Evolutionary conservation across 2,329 filamentous ascomycete species (phyloP).

Genomic region (Trichophyton rubrum): DNA sequence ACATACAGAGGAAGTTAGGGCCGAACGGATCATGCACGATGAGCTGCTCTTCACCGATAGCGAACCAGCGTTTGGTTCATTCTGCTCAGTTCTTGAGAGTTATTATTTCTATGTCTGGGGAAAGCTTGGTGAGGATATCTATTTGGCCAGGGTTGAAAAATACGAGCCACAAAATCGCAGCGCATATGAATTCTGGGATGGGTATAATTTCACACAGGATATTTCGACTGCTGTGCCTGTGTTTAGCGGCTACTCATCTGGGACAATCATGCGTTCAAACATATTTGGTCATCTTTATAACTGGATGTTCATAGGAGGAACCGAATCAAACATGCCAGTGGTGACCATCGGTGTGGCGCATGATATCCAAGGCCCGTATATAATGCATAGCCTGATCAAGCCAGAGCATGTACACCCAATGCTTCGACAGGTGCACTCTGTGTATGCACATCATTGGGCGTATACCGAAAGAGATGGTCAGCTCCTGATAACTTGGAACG

Average conservation of each 20-base stretch:
- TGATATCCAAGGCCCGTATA: constrained; percentile 8
- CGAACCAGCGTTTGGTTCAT: constrained; percentile 13
- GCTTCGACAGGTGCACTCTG: constrained; percentile 1
- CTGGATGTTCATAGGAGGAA: constrained; percentile 12
- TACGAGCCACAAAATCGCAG: constrained; percentile 8
- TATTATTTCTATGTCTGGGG: constrained; percentile 13
- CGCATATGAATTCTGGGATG: constrained; percentile 12
- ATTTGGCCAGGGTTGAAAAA: constrained; percentile 10
- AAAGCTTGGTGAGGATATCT: constrained; percentile 8
- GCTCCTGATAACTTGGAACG: constrained; percentile 11
- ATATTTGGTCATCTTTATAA: constrained; percentile 11
- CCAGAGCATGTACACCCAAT: not conserved
- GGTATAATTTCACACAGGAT: constrained; percentile 8
- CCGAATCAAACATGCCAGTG: not conserved
- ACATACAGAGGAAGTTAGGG: constrained; percentile 4
- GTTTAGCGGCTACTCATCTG: constrained; percentile 8
- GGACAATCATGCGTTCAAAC: constrained; percentile 9
- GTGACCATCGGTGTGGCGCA: constrained; percentile 10
- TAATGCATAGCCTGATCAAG: constrained; percentile 8
- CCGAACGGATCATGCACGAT: constrained; percentile 3
- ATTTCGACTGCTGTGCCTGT: constrained; percentile 7
- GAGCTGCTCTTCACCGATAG: constrained; percentile 5
- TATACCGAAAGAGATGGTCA: constrained; percentile 8
- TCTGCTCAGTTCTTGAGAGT: constrained; percentile 9
- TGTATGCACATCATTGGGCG: constrained; percentile 13